Base-by-base conservation (phyloP, 164 flowering plant genomes). In the Warburgia ugandensis region DNA sequence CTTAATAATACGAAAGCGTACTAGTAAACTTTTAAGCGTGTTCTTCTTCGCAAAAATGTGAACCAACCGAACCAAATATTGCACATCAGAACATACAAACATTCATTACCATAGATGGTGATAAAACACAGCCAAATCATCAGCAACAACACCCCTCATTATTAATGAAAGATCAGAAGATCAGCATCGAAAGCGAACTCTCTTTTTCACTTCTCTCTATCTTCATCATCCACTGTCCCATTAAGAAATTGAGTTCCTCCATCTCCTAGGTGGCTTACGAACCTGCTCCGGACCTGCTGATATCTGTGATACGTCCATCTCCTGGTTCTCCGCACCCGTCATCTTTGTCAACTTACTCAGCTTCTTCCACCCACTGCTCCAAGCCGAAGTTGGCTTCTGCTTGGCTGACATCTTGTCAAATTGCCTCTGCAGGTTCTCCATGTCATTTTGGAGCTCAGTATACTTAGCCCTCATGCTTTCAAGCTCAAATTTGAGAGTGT, bases 231-330 rank as follows among this genome's bases (percentile, higher is more conserved):
- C 31, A 30, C 12, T 3, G n/a, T 36, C 33, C 17, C 23, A 44
- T 82, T 65, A 88, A 29, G 99, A 94, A 59, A 88, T 86, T 22
- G 99, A 88, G 56, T 94, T 94, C 61, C 99, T 82, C 97, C 97
- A 88, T 61, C 95, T 77, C 66, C 97, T 76, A 22, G 83, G 83
- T 6, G 73, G 59, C 72, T 82, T 94, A 59, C 70, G 69, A 7
- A 68, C 39, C 67, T 68, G 83, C 13, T 78, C 83, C 17, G 60
- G 61, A 3, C 59, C 25, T 17, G 39, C 37, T 12, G 75, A 65
- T 2, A 59, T 48, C 39, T 75, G 79, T 27, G 68, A 32, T 11
- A 75, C 82, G 2, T 3, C 16, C 20, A 54, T 48, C 2, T 79
- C 95, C 1, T 68, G 77, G 42, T 43, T 55, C 28, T 88, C 95